phyloP scores from a whole-genome alignment of 1,139 yeast species.

The Pichia sp. region DNA sequence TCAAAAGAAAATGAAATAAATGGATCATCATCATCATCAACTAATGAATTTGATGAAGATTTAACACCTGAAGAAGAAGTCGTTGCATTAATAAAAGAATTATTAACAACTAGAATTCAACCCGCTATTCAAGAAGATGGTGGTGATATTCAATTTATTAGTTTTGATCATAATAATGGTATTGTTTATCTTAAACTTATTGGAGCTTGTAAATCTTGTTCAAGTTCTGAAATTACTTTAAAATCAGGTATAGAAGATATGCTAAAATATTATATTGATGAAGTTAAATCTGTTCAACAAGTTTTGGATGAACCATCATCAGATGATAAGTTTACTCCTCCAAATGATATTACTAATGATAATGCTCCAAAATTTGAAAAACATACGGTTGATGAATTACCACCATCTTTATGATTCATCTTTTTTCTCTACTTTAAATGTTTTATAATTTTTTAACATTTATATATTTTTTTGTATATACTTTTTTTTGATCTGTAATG shows the following conservation, averaged over 20 bases:
- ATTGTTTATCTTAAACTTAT: constrained; percentile 59
- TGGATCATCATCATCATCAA: constrained; percentile 27
- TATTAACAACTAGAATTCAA: constrained; percentile 87
- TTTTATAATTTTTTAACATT: no score
- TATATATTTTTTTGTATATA: no score
- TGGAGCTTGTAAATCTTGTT: constrained; percentile 80
- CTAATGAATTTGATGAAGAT: constrained; percentile 33
- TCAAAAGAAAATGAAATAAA: no score
- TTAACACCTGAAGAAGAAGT: constrained; percentile 68
- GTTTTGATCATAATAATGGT: constrained; percentile 56
- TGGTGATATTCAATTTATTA: constrained; percentile 72
- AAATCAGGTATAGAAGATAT: constrained; percentile 78
- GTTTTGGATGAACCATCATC: constrained; percentile 38
- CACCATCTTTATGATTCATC: constrained; percentile 37
- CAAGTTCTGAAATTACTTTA: constrained; percentile 67
- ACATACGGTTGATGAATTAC: constrained; percentile 29
- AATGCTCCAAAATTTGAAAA: constrained; percentile 9
- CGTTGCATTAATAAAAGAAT: constrained; percentile 86
- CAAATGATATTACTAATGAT: constrained; percentile 7
- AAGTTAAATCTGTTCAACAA: constrained; percentile 65
- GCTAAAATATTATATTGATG: constrained; percentile 77
- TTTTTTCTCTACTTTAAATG: no score
- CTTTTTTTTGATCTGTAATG: no score
- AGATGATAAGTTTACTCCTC: no score
- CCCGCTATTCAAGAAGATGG: constrained; percentile 92